These are phyloP conservation scores for Silene noctiflora DNA, from an alignment of 179 eudicot genomes.

Conservation along the genomic window DNA sequence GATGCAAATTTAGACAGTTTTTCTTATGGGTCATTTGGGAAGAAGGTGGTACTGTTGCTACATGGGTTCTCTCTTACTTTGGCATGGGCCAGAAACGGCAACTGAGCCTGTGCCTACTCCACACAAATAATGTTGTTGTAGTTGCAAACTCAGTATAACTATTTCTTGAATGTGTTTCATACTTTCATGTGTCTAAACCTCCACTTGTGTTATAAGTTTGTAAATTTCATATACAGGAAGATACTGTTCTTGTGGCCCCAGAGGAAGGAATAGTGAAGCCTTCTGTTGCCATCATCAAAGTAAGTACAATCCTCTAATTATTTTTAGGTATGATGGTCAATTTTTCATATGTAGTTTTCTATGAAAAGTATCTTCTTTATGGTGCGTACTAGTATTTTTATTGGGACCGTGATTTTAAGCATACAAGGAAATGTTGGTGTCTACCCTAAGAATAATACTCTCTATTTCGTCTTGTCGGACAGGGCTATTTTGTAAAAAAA, in stretches of 20 bases:
- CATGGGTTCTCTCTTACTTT: neutral
- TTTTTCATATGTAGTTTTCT: constrained; percentile 2
- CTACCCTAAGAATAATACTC: neutral
- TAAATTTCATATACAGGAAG: constrained; percentile 25
- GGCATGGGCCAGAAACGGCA: neutral
- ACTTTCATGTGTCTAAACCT: neutral
- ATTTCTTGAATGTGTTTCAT: neutral
- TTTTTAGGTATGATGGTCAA: neutral
- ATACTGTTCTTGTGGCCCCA: constrained; percentile 30
- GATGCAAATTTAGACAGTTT: neutral
- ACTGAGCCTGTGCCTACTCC: neutral
- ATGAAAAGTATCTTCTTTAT: neutral
- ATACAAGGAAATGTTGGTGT: neutral
- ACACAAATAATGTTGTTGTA: neutral
- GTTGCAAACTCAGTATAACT: neutral
- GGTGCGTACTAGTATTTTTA: neutral
- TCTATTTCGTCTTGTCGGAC: too few species aligned
- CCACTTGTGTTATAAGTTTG: neutral
- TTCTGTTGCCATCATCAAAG: constrained; percentile 30
- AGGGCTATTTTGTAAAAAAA: too few species aligned
- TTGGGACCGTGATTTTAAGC: neutral
- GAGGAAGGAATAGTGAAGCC: constrained; percentile 30
- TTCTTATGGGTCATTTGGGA: neutral
- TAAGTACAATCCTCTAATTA: constrained; percentile 9
- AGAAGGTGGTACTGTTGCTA: neutral